Conservation (phyloP, 768 basidiomycete genomes). For the Antrodiella citrinella region DNA sequence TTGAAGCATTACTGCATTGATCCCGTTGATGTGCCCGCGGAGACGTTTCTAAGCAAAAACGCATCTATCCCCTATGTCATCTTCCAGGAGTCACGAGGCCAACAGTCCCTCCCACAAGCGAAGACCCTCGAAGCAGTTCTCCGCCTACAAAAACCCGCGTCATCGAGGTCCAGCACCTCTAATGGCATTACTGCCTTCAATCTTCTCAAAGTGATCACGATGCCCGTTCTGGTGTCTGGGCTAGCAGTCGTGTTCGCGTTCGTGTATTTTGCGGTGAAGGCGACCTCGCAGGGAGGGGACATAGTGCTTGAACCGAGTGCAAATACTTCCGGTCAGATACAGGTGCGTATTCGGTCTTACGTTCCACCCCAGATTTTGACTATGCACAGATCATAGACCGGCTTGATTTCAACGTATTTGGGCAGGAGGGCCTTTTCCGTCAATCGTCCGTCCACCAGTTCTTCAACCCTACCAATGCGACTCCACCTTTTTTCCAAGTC, state of each 20-base stretch:
- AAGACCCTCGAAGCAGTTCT: not conserved
- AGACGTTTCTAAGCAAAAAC: not conserved
- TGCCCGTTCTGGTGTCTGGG: not conserved
- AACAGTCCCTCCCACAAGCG: not conserved
- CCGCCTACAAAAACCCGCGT: not conserved
- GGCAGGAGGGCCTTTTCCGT: slow-evolving; percentile 31
- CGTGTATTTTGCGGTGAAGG: not conserved
- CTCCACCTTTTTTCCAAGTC: slow-evolving; percentile 53
- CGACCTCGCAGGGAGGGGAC: not conserved
- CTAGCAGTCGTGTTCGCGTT: not conserved
- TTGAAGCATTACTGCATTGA: too few species aligned
- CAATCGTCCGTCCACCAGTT: slow-evolving; percentile 24
- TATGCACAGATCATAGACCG: slow-evolving; percentile 40
- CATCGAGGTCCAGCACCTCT: too few species aligned
- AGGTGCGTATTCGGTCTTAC: not conserved
- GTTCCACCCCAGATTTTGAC: not conserved
- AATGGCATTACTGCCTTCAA: not conserved
- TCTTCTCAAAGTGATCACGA: not conserved
- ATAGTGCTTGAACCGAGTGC: not conserved
- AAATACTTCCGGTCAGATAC: not conserved
- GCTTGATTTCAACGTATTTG: slow-evolving; percentile 43
- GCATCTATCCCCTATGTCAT: not conserved
- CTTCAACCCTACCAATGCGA: slow-evolving; percentile 54
- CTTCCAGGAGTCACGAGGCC: not conserved
- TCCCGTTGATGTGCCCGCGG: not conserved